Evolutionary conservation across 2,329 filamentous ascomycete species (phyloP), one percentile per base, ranked within the genome.

Genomic region (Aspergillus ochraceoroseus): DNA sequence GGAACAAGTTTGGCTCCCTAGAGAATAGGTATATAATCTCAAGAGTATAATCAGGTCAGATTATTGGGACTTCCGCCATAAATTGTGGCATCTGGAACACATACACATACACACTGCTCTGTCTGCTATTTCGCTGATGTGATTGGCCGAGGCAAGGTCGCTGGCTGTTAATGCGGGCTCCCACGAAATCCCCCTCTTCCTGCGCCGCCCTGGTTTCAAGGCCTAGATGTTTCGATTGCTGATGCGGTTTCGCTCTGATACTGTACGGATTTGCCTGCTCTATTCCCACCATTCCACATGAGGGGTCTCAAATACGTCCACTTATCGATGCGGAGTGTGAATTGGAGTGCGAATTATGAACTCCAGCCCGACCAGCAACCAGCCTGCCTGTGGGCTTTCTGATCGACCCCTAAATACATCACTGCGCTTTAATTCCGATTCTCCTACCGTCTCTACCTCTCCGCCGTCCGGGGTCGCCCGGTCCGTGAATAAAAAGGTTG

Each of bases 281-380:
- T n/a, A n/a, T n/a, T n/a, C n/a, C n/a, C n/a, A n/a, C n/a, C n/a
- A n/a, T n/a, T 25, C 41, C 37, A 29, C 41, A 44, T 52, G 44
- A 51, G 35, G 34, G 43, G 28, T 25, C 33, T 38, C 29, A 20
- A 8, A 28, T 17, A 36, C 17, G 30, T 28, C 28, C 31, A 32
- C 32, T 41, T 34, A 36, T 50, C 48, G 31, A 48, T 51, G n/a
- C n/a, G n/a, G n/a, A n/a, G n/a, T n/a, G n/a, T n/a, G 51, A 44
- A 42, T 43, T 42, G 38, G 40, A 46, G 34, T 37, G 41, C 53
- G 29, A 38, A 27, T 25, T 41, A 55, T 57, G 50, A 49, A 49
- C 37, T 20, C 47, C 25, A 53, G 38, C 38, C 36, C 47, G 38
- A 40, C 47, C 28, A 46, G 40, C 43, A 38, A 31, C 31, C 40